These are phyloP conservation scores for Kuraishia molischiana DNA, from an alignment of 805 yeast species.

Conservation along the genomic window DNA sequence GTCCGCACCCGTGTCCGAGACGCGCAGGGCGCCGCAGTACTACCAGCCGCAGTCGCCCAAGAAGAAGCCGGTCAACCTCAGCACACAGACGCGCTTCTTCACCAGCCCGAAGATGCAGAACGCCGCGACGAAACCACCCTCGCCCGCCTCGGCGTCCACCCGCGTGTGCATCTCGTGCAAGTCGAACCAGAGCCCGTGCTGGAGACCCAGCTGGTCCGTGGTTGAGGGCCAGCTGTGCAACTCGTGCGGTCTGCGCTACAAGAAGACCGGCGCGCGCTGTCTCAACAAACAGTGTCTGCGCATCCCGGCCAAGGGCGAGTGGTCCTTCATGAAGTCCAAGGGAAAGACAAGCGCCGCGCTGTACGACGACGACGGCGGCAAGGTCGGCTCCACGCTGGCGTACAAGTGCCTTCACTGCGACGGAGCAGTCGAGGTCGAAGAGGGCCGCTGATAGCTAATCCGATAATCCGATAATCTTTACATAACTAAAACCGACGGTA, in stretches of 20 bases:
- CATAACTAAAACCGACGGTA: too few species aligned
- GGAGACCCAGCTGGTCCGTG: conserved; percentile 96
- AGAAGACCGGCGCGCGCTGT: conserved; percentile 91
- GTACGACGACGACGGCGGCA: conserved; percentile 14
- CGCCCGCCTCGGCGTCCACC: conserved; percentile 11
- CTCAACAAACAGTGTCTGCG: conserved; percentile 64
- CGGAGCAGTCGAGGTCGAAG: conserved; percentile 30
- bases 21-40: neutral
- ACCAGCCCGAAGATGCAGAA: conserved; percentile 6
- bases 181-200: conserved; percentile 87
- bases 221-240: conserved; percentile 93
- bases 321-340: conserved; percentile 76
- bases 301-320: conserved; percentile 94
- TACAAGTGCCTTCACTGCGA: conserved; percentile 53
- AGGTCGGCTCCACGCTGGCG: conserved; percentile 11
- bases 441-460: neutral
- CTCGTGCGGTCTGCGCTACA: conserved; percentile 90
- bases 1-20: too few species aligned
- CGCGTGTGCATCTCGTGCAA: conserved; percentile 87
- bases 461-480: too few species aligned
- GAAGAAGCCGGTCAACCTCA: neutral
- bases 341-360: conserved; percentile 29
- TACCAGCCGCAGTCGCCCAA: conserved; percentile 5
- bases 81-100: conserved; percentile 2
- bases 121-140: conserved; percentile 21